Evolutionary conservation across 495 filamentous ascomycete species (phyloP).

Genomic region (Penicillium canescens): DNA sequence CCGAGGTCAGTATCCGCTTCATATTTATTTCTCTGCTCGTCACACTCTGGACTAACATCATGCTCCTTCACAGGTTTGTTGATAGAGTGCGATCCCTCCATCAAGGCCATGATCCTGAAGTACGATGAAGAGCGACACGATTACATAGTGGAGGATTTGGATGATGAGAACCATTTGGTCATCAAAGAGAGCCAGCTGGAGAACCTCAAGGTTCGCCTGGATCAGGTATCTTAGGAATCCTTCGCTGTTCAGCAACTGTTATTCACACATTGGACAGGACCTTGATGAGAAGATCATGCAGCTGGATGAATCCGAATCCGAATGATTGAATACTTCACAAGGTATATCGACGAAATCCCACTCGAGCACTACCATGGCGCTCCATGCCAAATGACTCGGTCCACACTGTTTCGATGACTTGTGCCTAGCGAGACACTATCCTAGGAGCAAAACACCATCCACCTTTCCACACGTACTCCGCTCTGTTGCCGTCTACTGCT

Average conservation of each 20-base stretch:
- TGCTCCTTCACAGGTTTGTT: slow-evolving; percentile 55
- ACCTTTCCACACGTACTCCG: too few species aligned
- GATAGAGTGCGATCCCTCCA: slow-evolving; percentile 75
- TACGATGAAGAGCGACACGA: slow-evolving; percentile 68
- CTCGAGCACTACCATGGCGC: background rate
- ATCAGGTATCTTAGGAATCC: slow-evolving; percentile 49
- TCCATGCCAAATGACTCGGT: background rate
- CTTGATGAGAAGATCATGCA: slow-evolving; percentile 56
- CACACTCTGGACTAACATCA: background rate
- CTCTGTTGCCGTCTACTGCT: background rate
- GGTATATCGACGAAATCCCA: too few species aligned
- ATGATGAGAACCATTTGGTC: slow-evolving; percentile 67
- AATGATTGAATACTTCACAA: slow-evolving; percentile 20
- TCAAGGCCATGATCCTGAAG: slow-evolving; percentile 74
- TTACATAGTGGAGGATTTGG: slow-evolving; percentile 75
- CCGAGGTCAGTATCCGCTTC: slow-evolving; percentile 32
- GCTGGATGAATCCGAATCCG: slow-evolving; percentile 52
- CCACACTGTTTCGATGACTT: background rate
- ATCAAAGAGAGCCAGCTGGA: slow-evolving; percentile 70
- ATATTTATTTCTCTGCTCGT: background rate
- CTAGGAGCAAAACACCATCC: too few species aligned
- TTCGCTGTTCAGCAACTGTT: background rate
- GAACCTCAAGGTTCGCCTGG: slow-evolving; percentile 57
- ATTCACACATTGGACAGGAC: slow-evolving; percentile 34
- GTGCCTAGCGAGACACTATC: too few species aligned